Base-by-base conservation (phyloP, 768 basidiomycete species). In the Leccinum disarticulatum region DNA sequence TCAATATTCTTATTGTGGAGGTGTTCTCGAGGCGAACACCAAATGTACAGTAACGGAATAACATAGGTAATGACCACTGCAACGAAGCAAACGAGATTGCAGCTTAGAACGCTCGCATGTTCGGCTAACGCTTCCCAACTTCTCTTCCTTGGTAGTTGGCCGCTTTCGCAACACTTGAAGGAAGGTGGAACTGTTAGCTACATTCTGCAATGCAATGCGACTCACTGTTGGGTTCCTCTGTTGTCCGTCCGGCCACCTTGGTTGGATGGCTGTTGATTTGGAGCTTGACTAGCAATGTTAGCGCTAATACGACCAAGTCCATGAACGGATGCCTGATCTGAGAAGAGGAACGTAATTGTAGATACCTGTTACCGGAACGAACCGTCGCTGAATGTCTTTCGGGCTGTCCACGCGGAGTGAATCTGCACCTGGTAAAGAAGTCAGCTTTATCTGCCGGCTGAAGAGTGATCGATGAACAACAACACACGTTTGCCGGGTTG, bases 361-460 rank as follows among this genome's bases (percentile, higher is more conserved):
- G 58, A 7, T 6, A 68, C 67, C 7, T 14, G 13, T 33, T 30
- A n/a, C 47, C 7, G 13, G 47, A 48, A 0, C 10, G 47, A 15
- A 1, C 2, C 1, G 14, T 25, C 6, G 27, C 19, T 1, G 5
- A 0, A 5, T 1, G 0, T 3, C 0, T 0, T 0, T 4, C 14
- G 2, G 2, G 38, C 17, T 30, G 0, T 48, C 64, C 69, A 3
- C 68, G 68, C 10, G 7, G 3, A 28, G 11, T 7, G 22, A 63
- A 62, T 50, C 64, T 55, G n/a, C 0, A 0, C 0, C 63, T 69
- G 43, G 17, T 47, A 11, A 41, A 15, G 28, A 46, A 25, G 22
- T 2, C 15, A 28, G 13, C 3, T 36, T 19, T 25, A 43, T 25
- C n/a, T 10, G 17, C 28, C 4, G 27, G 49, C 3, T 38, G 19